These are phyloP conservation scores for Torrubiella hemipterigena DNA, from an alignment of 2,329 filamentous ascomycete genomes.

Conservation along the genomic window DNA sequence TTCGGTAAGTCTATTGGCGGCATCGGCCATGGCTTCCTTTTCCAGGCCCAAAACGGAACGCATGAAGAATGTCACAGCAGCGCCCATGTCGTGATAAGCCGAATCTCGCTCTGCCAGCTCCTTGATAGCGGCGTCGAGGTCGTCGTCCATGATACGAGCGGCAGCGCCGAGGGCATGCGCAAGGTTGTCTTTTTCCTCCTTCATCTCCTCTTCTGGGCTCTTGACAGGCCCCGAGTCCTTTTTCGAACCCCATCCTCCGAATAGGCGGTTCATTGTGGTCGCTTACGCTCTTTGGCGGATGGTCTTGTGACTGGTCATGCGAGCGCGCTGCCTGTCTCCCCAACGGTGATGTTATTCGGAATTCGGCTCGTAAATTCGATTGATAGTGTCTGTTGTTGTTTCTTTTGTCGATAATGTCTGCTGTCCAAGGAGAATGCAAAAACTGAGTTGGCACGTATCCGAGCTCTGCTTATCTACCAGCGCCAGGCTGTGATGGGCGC, in stretches of 20 bases:
- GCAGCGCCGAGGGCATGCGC: slow-evolving; percentile 52
- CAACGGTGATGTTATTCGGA: too few relatives aligned
- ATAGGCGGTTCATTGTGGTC: slow-evolving; percentile 33
- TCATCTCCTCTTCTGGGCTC: slow-evolving; percentile 18
- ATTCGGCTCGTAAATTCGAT: too few relatives aligned
- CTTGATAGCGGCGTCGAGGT: slow-evolving; percentile 72
- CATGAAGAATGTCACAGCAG: slow-evolving; percentile 74
- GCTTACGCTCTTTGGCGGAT: too few relatives aligned
- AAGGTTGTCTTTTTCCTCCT: slow-evolving; percentile 41
- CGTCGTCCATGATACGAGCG: slow-evolving; percentile 72
- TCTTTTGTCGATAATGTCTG: too few relatives aligned
- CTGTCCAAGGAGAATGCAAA: too few relatives aligned
- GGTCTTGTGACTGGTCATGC: too few relatives aligned
- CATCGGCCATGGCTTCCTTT: slow-evolving; percentile 80
- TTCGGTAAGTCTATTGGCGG: slow-evolving; percentile 56
- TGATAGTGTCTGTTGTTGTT: too few relatives aligned
- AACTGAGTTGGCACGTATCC: too few relatives aligned
- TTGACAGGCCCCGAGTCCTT: slow-evolving; percentile 22
- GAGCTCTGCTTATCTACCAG: too few relatives aligned
- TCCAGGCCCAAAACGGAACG: slow-evolving; percentile 82
- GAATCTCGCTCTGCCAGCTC: slow-evolving; percentile 62
- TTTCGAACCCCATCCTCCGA: slow-evolving; percentile 37
- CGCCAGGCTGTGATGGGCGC: too few relatives aligned
- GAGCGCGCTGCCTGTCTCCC: too few relatives aligned
- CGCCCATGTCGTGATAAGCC: slow-evolving; percentile 78